A percentile compares a stretch with the other conserved stretches of the same genome.
phyloP scores from a whole-genome alignment of 2,329 filamentous ascomycete genomes.

The Ilyonectria robusta region DNA sequence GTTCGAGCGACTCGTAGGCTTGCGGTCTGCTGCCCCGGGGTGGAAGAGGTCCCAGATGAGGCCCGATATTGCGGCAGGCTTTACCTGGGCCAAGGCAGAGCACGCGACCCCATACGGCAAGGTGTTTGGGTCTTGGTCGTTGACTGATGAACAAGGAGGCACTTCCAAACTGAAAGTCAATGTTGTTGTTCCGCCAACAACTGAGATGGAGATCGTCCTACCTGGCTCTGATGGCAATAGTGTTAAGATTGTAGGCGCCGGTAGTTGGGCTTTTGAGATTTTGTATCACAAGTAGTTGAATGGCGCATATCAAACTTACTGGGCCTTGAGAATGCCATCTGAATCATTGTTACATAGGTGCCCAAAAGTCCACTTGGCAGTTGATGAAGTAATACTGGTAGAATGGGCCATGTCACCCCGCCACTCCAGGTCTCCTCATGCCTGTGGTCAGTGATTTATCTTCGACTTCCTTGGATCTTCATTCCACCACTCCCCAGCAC shows the following conservation, averaged over 20 bases:
- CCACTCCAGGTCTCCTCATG: neutral
- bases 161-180: neutral
- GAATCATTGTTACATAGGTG: neutral
- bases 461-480: neutral
- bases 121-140: neutral
- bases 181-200: neutral
- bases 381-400: neutral
- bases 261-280: neutral
- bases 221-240: neutral
- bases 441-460: too few species aligned
- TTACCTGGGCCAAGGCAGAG: neutral
- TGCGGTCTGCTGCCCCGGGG: slow-evolving; percentile 27
- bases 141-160: neutral
- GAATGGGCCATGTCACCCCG: neutral
- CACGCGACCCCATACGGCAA: neutral
- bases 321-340: neutral
- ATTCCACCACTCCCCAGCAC: neutral
- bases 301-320: neutral
- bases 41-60: slow-evolving; percentile 24
- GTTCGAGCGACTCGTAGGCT: slow-evolving; percentile 36
- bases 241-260: neutral
- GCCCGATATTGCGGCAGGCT: neutral
- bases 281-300: neutral
- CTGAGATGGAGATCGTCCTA: neutral
- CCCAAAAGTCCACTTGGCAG: neutral